These are phyloP conservation scores for Moricandia arvensis DNA, from an alignment of 345 rosid genomes.

Conservation along the genomic window DNA sequence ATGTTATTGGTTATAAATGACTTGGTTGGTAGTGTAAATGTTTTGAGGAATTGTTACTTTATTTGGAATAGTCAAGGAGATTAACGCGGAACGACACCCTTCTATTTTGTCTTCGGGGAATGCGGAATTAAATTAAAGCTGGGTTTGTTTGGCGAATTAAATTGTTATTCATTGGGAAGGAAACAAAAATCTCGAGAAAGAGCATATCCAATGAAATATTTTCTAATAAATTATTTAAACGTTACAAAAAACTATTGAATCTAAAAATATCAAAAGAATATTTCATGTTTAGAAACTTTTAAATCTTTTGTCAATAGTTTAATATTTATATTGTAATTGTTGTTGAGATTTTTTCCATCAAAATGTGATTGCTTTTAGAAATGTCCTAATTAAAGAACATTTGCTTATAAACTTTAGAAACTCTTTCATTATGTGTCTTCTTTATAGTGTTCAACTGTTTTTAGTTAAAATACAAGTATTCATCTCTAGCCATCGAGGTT, in stretches of 20 bases:
- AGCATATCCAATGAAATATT: not conserved
- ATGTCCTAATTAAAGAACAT: not conserved
- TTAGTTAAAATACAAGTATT: not conserved
- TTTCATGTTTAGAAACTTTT: not conserved
- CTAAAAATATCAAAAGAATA: not conserved
- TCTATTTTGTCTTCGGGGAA: not conserved
- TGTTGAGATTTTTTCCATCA: not conserved
- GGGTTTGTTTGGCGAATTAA: not conserved
- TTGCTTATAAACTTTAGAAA: not conserved
- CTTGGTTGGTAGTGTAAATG: too few relatives aligned
- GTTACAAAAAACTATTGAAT: not conserved
- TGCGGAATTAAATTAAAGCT: constrained; percentile 1
- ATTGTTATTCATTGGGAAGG: constrained; percentile 2
- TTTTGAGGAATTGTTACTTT: not conserved
- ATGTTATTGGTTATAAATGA: not conserved
- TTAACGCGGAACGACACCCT: constrained; percentile 11
- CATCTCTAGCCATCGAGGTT: not conserved
- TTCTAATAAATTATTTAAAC: not conserved
- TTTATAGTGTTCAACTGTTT: not conserved
- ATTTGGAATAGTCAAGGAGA: not conserved
- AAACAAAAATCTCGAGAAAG: not conserved
- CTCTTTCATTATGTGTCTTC: not conserved
- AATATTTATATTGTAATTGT: not conserved
- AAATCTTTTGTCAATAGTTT: not conserved
- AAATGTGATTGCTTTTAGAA: not conserved